These are phyloP conservation scores for Phtheirospermum japonicum DNA, from an alignment of 257 asterid genomes.

Conservation along the genomic window DNA sequence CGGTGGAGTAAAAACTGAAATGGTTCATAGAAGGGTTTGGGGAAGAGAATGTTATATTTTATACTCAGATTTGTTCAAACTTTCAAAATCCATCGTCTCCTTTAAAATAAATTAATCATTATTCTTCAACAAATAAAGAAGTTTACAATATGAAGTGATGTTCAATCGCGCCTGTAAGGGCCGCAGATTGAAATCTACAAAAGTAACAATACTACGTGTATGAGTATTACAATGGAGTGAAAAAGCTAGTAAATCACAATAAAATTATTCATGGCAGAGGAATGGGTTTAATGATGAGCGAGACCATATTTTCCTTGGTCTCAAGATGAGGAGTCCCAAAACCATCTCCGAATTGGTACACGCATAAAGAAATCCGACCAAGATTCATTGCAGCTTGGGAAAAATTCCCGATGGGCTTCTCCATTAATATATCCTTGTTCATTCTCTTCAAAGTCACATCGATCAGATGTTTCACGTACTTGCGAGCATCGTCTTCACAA, in stretches of 20 bases:
- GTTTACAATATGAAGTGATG: no score
- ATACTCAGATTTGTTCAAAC: no score
- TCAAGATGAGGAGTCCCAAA: conserved; percentile 39
- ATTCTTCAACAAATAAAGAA: no score
- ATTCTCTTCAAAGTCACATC: conserved; percentile 33
- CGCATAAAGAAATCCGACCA: conserved; percentile 39
- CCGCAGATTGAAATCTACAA: no score
- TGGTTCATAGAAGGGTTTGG: no score
- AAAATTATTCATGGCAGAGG: conserved; percentile 18
- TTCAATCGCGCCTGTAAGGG: no score
- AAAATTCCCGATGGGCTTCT: conserved; percentile 26
- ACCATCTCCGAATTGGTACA: conserved; percentile 52
- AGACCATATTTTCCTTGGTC: conserved; percentile 36
- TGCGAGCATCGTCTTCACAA: conserved; percentile 43
- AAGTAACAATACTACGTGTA: no score
- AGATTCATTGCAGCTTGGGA: conserved; percentile 37
- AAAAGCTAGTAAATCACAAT: not conserved
- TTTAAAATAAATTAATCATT: no score
- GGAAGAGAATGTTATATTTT: no score
- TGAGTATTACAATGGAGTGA: no score
- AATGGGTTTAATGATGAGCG: conserved; percentile 39
- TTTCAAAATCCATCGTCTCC: no score
- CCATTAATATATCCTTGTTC: conserved; percentile 39
- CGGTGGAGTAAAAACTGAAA: no score
- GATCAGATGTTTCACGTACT: conserved; percentile 29